A percentile compares a stretch with the other conserved stretches of the same genome.
phyloP scores from a whole-genome alignment of 2,329 filamentous ascomycete genomes.

The Verticillium alfalfae region DNA sequence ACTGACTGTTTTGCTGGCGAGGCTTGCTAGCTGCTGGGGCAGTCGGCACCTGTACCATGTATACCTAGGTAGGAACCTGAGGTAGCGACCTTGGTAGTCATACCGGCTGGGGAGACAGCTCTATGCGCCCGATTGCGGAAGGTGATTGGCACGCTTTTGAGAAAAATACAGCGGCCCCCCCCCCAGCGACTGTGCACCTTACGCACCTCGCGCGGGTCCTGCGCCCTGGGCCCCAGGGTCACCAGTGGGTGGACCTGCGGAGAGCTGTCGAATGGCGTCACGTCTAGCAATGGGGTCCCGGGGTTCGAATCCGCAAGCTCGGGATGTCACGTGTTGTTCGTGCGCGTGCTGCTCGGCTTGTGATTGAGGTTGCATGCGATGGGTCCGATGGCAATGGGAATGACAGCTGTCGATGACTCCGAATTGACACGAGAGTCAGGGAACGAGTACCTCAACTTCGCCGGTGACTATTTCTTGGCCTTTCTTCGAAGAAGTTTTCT shows the following conservation, averaged over 20 bases:
- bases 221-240: neutral
- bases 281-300: neutral
- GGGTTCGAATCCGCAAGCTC: neutral
- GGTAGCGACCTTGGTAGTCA: neutral
- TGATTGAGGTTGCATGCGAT: neutral
- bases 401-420: neutral
- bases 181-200: neutral
- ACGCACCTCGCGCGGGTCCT: neutral
- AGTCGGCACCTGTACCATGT: neutral
- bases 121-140: neutral
- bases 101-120: neutral
- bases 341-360: neutral
- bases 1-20: neutral
- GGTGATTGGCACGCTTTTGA: conserved; percentile 3
- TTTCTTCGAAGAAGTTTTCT: too few relatives aligned
- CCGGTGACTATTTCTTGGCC: too few relatives aligned
- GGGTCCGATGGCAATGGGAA: too few relatives aligned
- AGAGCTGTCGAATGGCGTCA: neutral
- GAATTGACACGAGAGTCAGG: too few relatives aligned
- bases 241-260: neutral
- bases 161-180: neutral
- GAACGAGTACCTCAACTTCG: too few relatives aligned
- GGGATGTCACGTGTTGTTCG: neutral
- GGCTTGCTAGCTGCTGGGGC: neutral
- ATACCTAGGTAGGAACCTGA: neutral